Evolutionary conservation across 257 asterid species (phyloP).

Genomic region (Nicotiana tabacum): DNA sequence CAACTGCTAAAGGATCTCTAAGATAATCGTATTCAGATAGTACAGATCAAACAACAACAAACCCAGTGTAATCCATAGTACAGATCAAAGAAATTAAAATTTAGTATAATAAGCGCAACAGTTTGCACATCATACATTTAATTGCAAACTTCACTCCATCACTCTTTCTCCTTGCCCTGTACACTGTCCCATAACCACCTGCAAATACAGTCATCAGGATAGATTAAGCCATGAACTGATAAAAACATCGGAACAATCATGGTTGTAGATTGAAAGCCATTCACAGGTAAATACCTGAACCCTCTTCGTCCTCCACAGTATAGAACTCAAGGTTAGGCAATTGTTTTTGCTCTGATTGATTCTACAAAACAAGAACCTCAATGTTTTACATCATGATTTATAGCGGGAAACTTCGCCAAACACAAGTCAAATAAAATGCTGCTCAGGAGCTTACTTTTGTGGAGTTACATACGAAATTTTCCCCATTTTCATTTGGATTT

Average conservation of each 20-base stretch:
- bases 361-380: conserved; percentile 37
- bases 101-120: not conserved
- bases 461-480: conserved; percentile 25
- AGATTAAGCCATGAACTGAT: not conserved
- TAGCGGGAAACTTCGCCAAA: conserved; percentile 11
- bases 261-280: not conserved
- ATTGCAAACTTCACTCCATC: conserved; percentile 82
- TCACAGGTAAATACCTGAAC: conserved; percentile 59
- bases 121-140: conserved; percentile 48
- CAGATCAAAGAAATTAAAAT: conserved; percentile 1
- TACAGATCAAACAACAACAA: not conserved
- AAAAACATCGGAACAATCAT: conserved; percentile 5
- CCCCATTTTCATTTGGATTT: conserved; percentile 23
- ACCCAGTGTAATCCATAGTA: too few species aligned
- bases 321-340: conserved; percentile 66
- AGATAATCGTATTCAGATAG: not conserved
- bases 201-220: conserved; percentile 20
- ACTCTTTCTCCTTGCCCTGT: conserved; percentile 73
- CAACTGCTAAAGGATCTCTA: not conserved
- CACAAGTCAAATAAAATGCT: conserved; percentile 7
- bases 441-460: conserved; percentile 36
- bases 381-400: conserved; percentile 12
- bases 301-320: conserved; percentile 82
- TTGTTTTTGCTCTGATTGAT: conserved; percentile 32
- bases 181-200: conserved; percentile 99